Evolutionary conservation across 306 rosid genomes (phyloP), one percentile per base, ranked within the genome.

Genomic region (Quercus parvula): DNA sequence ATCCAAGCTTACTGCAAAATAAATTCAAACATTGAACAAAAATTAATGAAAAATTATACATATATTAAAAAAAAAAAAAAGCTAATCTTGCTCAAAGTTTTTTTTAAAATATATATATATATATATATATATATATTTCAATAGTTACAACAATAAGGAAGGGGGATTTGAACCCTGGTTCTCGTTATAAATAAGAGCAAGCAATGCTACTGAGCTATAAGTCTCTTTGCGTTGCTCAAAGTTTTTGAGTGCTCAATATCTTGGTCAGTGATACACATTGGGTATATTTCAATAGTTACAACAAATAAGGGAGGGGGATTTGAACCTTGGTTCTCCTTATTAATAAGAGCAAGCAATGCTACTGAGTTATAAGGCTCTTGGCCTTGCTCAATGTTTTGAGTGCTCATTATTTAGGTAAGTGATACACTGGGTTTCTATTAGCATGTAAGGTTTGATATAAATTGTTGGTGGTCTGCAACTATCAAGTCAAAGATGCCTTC

Each of bases 1-100:
- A 94, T 72, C 99, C 97, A 80, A 94, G 97, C 88, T 78, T 92
- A 89, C 97, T 94, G 84, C 66, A 84, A 71, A 70, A 70, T 18
- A 67, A 64, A 84, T 79, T 61, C 35, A 49, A 46, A 64, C 35
- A 75, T 33, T 56, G 15, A 18, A 52, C 20, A 33, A 30, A 52
- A 10, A 27, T 12, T 41, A 17, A 5, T 20, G 28, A 41, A 19
- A 14, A 52, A 57, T 8, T 38, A 7, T 38, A 7, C 12, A 70
- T 25, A 77, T 33, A 64, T 15, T 33, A 35, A 30, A 28, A 11
- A 28, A 5, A 11, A 28, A 5, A 11, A 2, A 13, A 13, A 68
- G 6, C 7, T 12, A 14, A 59, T 59, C 67, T 59, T 24, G 67
- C 67, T 59, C 67, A 59, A 22, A 41, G 46, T 41, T 38, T 38